Conservation (phyloP, 192 early-diverging fungal species). For the Spizellomyces punctatus region DNA sequence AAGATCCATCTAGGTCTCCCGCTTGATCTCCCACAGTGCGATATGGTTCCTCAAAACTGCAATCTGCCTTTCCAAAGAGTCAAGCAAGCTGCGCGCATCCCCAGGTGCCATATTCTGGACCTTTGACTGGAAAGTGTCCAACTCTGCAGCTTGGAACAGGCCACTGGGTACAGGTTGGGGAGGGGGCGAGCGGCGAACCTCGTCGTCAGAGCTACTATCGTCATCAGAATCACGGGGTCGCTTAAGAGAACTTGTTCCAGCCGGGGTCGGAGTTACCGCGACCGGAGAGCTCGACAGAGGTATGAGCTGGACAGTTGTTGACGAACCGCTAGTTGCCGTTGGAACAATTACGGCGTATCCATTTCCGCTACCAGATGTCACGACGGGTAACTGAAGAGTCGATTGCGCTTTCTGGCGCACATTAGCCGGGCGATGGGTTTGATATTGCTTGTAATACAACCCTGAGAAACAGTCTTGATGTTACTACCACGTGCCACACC, state of each 20-base stretch:
- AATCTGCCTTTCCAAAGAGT: constrained; percentile 16
- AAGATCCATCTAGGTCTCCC: too few relatives aligned
- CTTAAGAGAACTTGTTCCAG: background rate
- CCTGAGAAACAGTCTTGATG: constrained; percentile 33
- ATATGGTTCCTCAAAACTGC: constrained; percentile 22
- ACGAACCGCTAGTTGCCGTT: background rate
- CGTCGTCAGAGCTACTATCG: background rate
- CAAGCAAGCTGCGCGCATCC: constrained; percentile 16
- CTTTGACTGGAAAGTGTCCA: background rate
- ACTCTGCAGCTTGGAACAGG: background rate
- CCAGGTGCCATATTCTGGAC: background rate
- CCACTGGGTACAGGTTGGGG: background rate
- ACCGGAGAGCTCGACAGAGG: background rate
- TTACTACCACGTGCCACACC: constrained; percentile 51
- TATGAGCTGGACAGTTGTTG: background rate
- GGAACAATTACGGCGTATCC: background rate
- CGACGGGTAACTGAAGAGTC: background rate
- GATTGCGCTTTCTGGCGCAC: constrained; percentile 14
- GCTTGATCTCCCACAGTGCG: background rate
- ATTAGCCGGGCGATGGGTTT: constrained; percentile 43
- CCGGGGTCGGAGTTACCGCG: background rate
- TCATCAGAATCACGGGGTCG: constrained; percentile 9
- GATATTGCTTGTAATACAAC: constrained; percentile 52
- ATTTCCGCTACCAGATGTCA: background rate
- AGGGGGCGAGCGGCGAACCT: background rate